Evolutionary conservation across 495 filamentous ascomycete genomes (phyloP).

Genomic region (Penicillium herquei): DNA sequence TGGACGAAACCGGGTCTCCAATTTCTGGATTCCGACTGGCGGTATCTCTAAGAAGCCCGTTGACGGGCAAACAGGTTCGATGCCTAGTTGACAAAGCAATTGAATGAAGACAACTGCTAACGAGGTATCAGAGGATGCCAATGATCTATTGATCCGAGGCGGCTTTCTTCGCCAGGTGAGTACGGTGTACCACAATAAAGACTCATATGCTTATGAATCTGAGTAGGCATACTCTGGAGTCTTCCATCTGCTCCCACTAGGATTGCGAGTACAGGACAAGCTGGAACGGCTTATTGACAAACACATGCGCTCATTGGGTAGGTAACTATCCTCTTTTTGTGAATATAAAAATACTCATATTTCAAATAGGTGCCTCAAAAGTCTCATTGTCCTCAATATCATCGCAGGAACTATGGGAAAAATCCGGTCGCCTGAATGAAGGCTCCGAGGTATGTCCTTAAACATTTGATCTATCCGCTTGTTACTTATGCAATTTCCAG

Average conservation of each 20-base stretch:
- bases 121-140: conserved; percentile 54
- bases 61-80: conserved; percentile 43
- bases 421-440: conserved; percentile 58
- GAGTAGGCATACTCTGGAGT: conserved; percentile 77
- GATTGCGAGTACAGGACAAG: conserved; percentile 84
- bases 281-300: conserved; percentile 81
- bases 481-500: conserved; percentile 35
- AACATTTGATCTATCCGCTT: background rate
- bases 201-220: conserved; percentile 2
- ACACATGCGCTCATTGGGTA: conserved; percentile 75
- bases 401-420: conserved; percentile 78
- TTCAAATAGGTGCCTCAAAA: conserved; percentile 70
- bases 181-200: background rate
- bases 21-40: conserved; percentile 74
- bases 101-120: conserved; percentile 15
- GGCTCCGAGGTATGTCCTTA: conserved; percentile 55
- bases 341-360: conserved; percentile 17
- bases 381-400: conserved; percentile 86
- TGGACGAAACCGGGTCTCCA: conserved; percentile 62
- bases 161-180: conserved; percentile 77
- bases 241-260: conserved; percentile 92
- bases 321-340: conserved; percentile 2
- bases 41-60: conserved; percentile 60
- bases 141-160: conserved; percentile 70
- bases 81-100: background rate